Evolutionary conservation across 768 basidiomycete genomes (phyloP), one percentile per base, ranked within the genome.

Genomic region (Boletellus emodensis): DNA sequence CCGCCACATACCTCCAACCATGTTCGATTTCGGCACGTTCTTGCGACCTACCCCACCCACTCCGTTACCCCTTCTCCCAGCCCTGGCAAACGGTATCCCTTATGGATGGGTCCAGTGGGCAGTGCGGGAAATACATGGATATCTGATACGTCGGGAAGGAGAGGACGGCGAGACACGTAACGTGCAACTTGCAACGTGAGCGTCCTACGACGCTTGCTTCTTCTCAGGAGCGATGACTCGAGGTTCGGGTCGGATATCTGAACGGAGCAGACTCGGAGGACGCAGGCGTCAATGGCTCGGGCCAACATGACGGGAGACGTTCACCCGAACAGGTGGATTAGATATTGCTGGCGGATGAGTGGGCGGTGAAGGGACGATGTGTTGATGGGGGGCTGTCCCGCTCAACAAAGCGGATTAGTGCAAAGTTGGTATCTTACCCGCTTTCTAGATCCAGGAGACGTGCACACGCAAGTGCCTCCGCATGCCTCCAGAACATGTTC

Each of bases 401-500:
- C 15, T 34, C 11, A 32, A 33, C 7, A 51, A 24, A 24, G 13
- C 35, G 3, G 6, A 20, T 20, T 0, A 6, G 9, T 18, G 18
- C 14, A 2, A 36, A 14, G 30, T n/a, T 13, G 10, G 26, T 4
- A 26, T 35, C 57, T 51, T 30, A 58, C 69, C 53, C 63, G 51
- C 36, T 48, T 61, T 13, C 57, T 57, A 4, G 65, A 67, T 20
- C 53, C 52, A 3, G 40, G 48, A 4, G 65, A 56, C 6, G 50
- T 55, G 14, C 65, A 66, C 70, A 70, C 11, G 14, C 41, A 38
- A 54, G 58, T 3, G 55, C 44, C 26, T 65, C 48, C 0, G 57
- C 33, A 3, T 11, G 7, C 1, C 42, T 48, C 65, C 61, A 66
- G 41, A 50, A 62, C 54, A 71, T 60, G 35, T 58, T 49, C 11